Percentiles rank a stretch among this genome's conserved stretches.
Conservation (phyloP, 2,329 filamentous ascomycete species). For the Lasiodiplodia sp. region DNA sequence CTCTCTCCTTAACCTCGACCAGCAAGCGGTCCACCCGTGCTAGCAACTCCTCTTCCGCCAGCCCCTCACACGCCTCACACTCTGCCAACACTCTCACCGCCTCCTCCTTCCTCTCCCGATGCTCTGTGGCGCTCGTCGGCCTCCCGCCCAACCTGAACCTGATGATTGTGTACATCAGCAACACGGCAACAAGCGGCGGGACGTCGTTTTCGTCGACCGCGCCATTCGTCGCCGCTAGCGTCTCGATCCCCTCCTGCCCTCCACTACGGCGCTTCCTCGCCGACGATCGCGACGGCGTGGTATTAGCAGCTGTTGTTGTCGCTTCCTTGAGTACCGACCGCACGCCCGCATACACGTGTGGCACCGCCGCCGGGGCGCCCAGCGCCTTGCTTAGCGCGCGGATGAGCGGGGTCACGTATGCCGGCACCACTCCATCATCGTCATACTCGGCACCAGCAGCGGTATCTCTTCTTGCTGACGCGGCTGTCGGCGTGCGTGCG, state of each 20-base stretch:
- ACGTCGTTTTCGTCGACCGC: conserved; percentile 44
- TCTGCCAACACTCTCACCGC: conserved; percentile 4
- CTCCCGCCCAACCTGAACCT: conserved; percentile 56
- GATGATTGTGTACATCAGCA: conserved; percentile 67
- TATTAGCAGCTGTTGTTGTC: conserved; percentile 11
- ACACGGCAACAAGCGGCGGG: conserved; percentile 64
- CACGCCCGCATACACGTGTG: conserved; percentile 77
- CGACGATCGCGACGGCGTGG: conserved; percentile 41
- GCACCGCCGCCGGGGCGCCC: conserved; percentile 67
- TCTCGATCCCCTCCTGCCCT: not conserved
- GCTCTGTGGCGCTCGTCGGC: conserved; percentile 17
- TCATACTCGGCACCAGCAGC: conserved; percentile 33
- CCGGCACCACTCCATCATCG: conserved; percentile 34
- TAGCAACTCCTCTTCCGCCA: conserved; percentile 46
- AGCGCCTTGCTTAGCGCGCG: conserved; percentile 71
- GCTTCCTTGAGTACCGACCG: conserved; percentile 59
- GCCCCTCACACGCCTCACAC: conserved; percentile 40
- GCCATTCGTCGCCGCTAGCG: not conserved
- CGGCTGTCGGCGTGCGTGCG: conserved; percentile 35
- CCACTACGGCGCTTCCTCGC: conserved; percentile 56
- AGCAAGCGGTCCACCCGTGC: conserved; percentile 47
- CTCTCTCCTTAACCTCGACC: conserved; percentile 10
- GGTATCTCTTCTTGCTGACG: conserved; percentile 36
- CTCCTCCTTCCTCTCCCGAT: not conserved
- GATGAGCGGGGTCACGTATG: conserved; percentile 74